These are phyloP conservation scores for Fragaria vesca DNA, from an alignment of 306 rosid genomes.

Conservation along the genomic window DNA sequence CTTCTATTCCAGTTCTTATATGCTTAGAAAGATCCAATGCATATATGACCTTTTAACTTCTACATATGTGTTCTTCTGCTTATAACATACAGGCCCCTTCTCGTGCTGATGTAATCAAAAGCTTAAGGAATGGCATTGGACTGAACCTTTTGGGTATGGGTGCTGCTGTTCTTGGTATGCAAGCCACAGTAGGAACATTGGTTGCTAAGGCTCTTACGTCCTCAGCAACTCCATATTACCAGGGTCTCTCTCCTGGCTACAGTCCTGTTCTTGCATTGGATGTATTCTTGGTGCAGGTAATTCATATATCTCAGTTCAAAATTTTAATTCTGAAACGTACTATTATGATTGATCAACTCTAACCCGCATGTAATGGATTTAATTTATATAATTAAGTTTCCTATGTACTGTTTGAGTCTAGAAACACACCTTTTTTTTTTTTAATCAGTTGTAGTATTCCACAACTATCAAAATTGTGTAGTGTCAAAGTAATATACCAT, in stretches of 20 bases:
- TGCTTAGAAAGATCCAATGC: not conserved
- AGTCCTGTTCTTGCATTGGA: slow-evolving; percentile 95
- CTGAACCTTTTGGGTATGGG: slow-evolving; percentile 91
- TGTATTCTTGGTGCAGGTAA: slow-evolving; percentile 96
- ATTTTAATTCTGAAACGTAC: not conserved
- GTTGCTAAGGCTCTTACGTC: slow-evolving; percentile 98
- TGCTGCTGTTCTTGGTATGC: slow-evolving; percentile 96
- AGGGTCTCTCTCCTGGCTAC: slow-evolving; percentile 76
- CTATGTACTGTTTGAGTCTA: not conserved
- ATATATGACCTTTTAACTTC: not conserved
- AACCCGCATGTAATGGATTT: not conserved
- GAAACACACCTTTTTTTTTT: not conserved
- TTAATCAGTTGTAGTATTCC: not conserved
- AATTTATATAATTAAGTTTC: not conserved
- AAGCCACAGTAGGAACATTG: slow-evolving; percentile 86
- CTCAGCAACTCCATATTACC: slow-evolving; percentile 83
- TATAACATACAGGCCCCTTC: slow-evolving; percentile 76
- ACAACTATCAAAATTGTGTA: not conserved
- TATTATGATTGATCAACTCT: not conserved
- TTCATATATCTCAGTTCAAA: not conserved
- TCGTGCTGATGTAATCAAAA: slow-evolving; percentile 91
- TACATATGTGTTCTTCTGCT: slow-evolving; percentile 3
- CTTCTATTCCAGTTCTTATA: not conserved
- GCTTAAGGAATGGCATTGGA: slow-evolving; percentile 74
- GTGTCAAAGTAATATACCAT: not conserved